Conservation (phyloP, 768 basidiomycete genomes). For the Boletus huronensis region DNA sequence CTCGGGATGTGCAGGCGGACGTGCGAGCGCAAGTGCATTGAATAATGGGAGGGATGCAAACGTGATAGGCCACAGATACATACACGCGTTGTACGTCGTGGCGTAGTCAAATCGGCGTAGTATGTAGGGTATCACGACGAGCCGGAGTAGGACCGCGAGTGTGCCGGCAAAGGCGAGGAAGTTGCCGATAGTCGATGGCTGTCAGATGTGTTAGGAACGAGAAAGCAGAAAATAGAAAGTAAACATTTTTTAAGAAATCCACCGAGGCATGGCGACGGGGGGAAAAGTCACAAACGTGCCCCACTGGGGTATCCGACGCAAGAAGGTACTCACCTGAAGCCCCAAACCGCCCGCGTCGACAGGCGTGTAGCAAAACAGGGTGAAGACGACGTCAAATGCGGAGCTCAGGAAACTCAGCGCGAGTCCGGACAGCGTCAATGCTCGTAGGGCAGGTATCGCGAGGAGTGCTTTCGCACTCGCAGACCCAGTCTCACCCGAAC, state of each 20-base stretch:
- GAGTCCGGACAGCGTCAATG: slow-evolving; percentile 47
- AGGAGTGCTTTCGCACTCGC: slow-evolving; percentile 35
- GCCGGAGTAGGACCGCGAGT: slow-evolving; percentile 46
- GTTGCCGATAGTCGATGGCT: slow-evolving; percentile 55
- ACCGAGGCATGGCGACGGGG: neutral
- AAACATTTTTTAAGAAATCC: neutral
- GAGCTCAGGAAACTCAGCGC: slow-evolving; percentile 49
- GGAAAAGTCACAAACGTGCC: too few species aligned
- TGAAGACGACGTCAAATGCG: slow-evolving; percentile 59
- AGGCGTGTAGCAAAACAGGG: slow-evolving; percentile 59
- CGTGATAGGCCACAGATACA: slow-evolving; percentile 2
- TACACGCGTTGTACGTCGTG: slow-evolving; percentile 1
- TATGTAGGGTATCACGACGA: slow-evolving; percentile 43
- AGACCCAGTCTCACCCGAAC: neutral
- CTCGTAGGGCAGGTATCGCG: slow-evolving; percentile 46
- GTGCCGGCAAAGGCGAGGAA: slow-evolving; percentile 48
- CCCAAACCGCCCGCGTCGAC: slow-evolving; percentile 50
- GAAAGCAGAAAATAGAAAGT: slow-evolving; percentile 13
- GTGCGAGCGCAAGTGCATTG: neutral
- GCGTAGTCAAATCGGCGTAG: slow-evolving; percentile 9
- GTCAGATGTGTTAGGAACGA: neutral
- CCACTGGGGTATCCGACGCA: neutral
- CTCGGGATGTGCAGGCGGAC: neutral
- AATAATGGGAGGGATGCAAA: slow-evolving; percentile 5
- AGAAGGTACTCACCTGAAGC: slow-evolving; percentile 40